Evolutionary conservation across 2,329 filamentous ascomycete genomes (phyloP), one percentile per base, ranked within the genome.

Genomic region (Arthrobotrys pseudoclavata): DNA sequence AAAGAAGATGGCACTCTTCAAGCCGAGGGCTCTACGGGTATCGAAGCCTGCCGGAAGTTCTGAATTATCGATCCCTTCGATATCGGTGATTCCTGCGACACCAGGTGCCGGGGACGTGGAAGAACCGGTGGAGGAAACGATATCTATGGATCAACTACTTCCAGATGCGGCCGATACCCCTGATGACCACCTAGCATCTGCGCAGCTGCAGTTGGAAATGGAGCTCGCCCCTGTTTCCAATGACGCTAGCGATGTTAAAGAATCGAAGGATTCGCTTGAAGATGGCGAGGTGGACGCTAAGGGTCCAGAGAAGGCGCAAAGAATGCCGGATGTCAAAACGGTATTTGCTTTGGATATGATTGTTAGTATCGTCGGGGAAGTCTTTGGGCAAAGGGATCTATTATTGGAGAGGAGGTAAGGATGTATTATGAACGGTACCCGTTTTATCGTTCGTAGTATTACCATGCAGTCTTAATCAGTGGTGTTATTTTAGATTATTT

Each of bases 311-410:
- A 24, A 31, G 24, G 50, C 29, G 9, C 52, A 13, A 7, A 63
- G 68, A 26, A 67, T 77, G 47, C 76, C 76, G 37, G 68, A 69
- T 40, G 76, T 80, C 9, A 80, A 82, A 55, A 81, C 79, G 0
- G 61, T 81, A 18, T 80, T 74, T 18, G 79, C 80, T 6, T 70
- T 82, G 7, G 80, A 82, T 57, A 81, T 82, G 81, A 80, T 80
- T 20, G 79, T 82, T 47, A 79, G 77, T 10, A 63, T 82, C 10
- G 81, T 82, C 3, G 81, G 81, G 1, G 80, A 81, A 45, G 79
- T 79, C 18, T 82, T 80, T 53, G 80, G 81, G 12, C 81, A 82
- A 50, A 62, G 79, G 52, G 81, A 82, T 79, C 47, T 82, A 22
- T 42, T 82, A 22, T 34, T 47, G 10, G 80, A 79, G 18, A 62